Percentiles rank a stretch among this genome's conserved stretches.
Evolutionary conservation across 2,329 filamentous ascomycete species (phyloP).

Genomic region (Fusarium sp.): DNA sequence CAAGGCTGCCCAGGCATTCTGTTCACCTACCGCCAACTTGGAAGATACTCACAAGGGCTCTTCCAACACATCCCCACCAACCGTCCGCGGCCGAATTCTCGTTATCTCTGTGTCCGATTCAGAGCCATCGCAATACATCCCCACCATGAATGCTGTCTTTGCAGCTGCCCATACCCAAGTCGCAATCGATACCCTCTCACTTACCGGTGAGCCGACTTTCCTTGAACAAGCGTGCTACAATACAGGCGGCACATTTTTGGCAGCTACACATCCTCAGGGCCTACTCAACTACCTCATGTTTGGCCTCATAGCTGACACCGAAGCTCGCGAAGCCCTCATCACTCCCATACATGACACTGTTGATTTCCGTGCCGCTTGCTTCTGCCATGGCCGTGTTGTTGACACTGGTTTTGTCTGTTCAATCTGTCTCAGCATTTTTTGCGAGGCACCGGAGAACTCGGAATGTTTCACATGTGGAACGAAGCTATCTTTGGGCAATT

Average conservation of each 20-base stretch:
- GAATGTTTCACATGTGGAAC: constrained; percentile 88
- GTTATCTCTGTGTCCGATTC: constrained; percentile 88
- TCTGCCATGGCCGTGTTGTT: constrained; percentile 91
- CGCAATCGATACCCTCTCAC: constrained; percentile 89
- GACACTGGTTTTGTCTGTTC: constrained; percentile 96
- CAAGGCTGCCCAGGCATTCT: constrained; percentile 76
- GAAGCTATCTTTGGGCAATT: constrained; percentile 77
- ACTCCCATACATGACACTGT: constrained; percentile 85
- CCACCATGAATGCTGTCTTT: constrained; percentile 98
- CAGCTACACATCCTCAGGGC: constrained; percentile 69
- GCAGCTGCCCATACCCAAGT: constrained; percentile 89
- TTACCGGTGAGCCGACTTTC: constrained; percentile 88
- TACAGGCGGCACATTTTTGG: constrained; percentile 67
- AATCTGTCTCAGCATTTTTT: constrained; percentile 95
- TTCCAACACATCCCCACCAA: constrained; percentile 43
- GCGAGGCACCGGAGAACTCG: constrained; percentile 69
- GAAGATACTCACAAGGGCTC: constrained; percentile 52
- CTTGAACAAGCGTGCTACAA: constrained; percentile 86
- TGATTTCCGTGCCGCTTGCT: constrained; percentile 98
- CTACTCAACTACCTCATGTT: constrained; percentile 95
- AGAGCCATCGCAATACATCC: constrained; percentile 92
- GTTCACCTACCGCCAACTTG: constrained; percentile 62
- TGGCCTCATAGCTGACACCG: constrained; percentile 78
- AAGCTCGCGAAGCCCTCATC: constrained; percentile 71
- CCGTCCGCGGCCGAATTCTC: constrained; percentile 74